These are phyloP conservation scores for Neophaeococcomyces mojaviensis DNA, from an alignment of 2,329 filamentous ascomycete species.

Conservation along the genomic window DNA sequence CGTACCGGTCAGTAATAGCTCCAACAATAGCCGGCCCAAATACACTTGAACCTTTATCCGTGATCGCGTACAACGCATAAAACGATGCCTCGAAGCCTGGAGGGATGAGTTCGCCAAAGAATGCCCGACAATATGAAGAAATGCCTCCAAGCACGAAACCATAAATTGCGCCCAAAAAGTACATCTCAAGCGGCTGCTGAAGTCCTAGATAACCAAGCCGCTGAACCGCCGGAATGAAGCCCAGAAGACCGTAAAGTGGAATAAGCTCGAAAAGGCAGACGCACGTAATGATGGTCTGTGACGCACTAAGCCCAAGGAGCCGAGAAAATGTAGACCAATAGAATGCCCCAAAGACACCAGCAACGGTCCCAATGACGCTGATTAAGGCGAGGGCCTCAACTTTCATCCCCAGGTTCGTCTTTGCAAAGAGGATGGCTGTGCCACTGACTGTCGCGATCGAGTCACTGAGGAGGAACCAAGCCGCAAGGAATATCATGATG, in stretches of 20 bases:
- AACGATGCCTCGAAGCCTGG: slow-evolving; percentile 92
- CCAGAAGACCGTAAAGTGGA: slow-evolving; percentile 80
- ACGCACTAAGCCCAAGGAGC: slow-evolving; percentile 61
- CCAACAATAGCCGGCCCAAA: slow-evolving; percentile 94
- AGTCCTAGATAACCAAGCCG: slow-evolving; percentile 70
- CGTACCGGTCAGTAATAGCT: slow-evolving; percentile 76
- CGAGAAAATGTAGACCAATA: slow-evolving; percentile 76
- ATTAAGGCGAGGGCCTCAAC: slow-evolving; percentile 84
- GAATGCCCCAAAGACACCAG: slow-evolving; percentile 80
- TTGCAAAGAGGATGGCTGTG: slow-evolving; percentile 94
- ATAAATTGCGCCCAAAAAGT: slow-evolving; percentile 80
- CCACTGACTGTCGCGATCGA: slow-evolving; percentile 90
- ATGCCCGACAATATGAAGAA: slow-evolving; percentile 80
- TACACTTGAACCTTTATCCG: slow-evolving; percentile 88
- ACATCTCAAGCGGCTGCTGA: slow-evolving; percentile 97
- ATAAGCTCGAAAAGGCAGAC: slow-evolving; percentile 88
- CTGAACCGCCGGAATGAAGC: slow-evolving; percentile 74
- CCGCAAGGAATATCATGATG: slow-evolving; percentile 74
- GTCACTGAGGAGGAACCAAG: slow-evolving; percentile 93
- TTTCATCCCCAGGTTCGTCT: slow-evolving; percentile 84
- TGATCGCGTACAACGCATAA: slow-evolving; percentile 93
- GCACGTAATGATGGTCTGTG: slow-evolving; percentile 86
- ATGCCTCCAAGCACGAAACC: slow-evolving; percentile 91
- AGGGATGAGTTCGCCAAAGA: slow-evolving; percentile 90
- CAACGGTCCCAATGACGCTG: slow-evolving; percentile 80